Base-by-base conservation (phyloP, 2,329 filamentous ascomycete species). In the Aspergillus flavus region DNA sequence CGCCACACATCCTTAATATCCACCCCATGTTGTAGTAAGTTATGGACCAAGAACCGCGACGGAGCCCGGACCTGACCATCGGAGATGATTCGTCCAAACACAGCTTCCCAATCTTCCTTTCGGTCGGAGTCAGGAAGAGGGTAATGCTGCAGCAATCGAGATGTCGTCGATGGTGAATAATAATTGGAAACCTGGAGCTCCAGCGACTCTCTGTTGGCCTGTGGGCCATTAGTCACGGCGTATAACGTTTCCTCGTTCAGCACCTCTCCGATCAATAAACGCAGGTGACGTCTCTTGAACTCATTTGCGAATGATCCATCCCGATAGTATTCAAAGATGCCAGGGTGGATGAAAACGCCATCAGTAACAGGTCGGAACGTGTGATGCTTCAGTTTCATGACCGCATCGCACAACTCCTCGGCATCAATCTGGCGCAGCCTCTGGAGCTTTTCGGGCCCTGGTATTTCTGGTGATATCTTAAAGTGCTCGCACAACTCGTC, bases 331-430 rank as follows among this genome's bases (percentile, higher is more conserved):
- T 78, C 70, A 1, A 78, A 73, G 66, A 83, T 78, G 0, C 73
- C 75, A 0, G 71, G 61, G 10, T 76, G 73, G 21, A 82, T 74
- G 61, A 83, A 83, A 1, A 76, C 36, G 9, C 74, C 73, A 54
- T 83, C 80, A 0, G 80, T 83, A 6, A 81, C 74, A 1, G 80
- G 78, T 2, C 81, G 78, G 71, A 83, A 83, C 0, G 81, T 83
- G 64, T 83, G 81, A 53, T 80, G 74, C 60, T 81, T 75, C 34
- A 83, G 68, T 10, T 78, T 66, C n/a, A 72, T 69, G 19, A 82
- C 74, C 0, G 75, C 73, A 3, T 65, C 64, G 2, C 79, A 66
- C 2, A 83, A 69, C 19, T 79, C 73, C 1, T 68, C 59, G 2
- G 71, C 66, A 5, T 67, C 69, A 4, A 81, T 66, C 6, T 69